phyloP scores from a whole-genome alignment of 106 monocot species.

The Dendrobium huoshanense region DNA sequence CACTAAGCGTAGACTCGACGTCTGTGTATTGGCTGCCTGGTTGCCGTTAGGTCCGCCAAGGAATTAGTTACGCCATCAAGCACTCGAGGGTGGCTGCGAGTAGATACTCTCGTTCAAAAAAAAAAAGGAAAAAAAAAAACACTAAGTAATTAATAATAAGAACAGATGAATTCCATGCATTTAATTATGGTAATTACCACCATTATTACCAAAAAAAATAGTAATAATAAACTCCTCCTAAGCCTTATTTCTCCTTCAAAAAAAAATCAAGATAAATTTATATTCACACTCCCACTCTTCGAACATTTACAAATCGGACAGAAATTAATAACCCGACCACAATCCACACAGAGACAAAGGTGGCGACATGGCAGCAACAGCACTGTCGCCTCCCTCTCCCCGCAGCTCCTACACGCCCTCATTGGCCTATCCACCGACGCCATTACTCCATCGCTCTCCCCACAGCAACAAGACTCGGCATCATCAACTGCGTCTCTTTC shows the following conservation, averaged over 20 bases:
- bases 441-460: background rate
- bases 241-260: background rate
- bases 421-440: background rate
- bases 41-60: too few relatives aligned
- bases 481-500: background rate
- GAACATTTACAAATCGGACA: conserved; percentile 14
- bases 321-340: background rate
- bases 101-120: too few relatives aligned
- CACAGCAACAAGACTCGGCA: conserved; percentile 5
- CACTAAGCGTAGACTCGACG: too few relatives aligned
- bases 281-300: conserved; percentile 34
- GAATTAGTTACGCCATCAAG: too few relatives aligned
- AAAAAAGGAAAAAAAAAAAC: background rate
- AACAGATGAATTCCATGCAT: background rate
- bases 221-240: background rate
- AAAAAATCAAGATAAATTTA: conserved; percentile 26
- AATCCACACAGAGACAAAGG: conserved; percentile 9
- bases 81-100: too few relatives aligned
- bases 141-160: background rate
- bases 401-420: background rate
- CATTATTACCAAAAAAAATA: background rate
- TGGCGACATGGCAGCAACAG: conserved; percentile 11
- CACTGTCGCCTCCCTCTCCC: conserved; percentile 4
- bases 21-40: too few relatives aligned
- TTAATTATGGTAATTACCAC: background rate